These are phyloP conservation scores for Lachnellula subtilissima DNA, from an alignment of 2,329 filamentous ascomycete species.

Conservation along the genomic window DNA sequence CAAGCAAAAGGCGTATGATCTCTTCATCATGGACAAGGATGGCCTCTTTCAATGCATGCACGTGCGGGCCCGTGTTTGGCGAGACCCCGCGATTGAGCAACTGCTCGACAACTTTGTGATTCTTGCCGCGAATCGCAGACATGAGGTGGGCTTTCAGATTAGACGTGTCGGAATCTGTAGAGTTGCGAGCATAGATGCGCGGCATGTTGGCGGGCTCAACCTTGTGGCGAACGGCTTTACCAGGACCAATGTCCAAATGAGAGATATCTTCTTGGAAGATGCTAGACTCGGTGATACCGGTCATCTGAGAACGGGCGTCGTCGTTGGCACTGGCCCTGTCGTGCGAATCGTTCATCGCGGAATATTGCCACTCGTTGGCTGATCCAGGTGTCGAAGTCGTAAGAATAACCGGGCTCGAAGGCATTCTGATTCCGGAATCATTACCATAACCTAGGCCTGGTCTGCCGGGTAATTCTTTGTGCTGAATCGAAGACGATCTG, in stretches of 20 bases:
- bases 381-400: too few species aligned
- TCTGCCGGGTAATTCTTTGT: not conserved
- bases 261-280: slow-evolving; percentile 34
- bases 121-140: slow-evolving; percentile 51
- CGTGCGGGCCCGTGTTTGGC: slow-evolving; percentile 42
- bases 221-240: slow-evolving; percentile 45
- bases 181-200: slow-evolving; percentile 46
- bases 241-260: slow-evolving; percentile 38
- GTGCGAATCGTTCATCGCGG: not conserved
- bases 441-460: not conserved
- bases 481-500: slow-evolving; percentile 8
- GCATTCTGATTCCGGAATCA: not conserved
- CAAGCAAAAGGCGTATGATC: slow-evolving; percentile 49
- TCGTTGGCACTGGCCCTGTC: slow-evolving; percentile 18
- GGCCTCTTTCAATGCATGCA: slow-evolving; percentile 49
- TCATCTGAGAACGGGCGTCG: slow-evolving; percentile 26
- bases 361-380: too few species aligned
- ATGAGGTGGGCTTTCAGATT: slow-evolving; percentile 46
- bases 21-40: slow-evolving; percentile 48
- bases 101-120: slow-evolving; percentile 53
- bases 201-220: slow-evolving; percentile 48
- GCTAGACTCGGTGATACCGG: slow-evolving; percentile 32
- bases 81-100: slow-evolving; percentile 54
- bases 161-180: slow-evolving; percentile 37
- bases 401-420: too few species aligned